Evolutionary conservation across 495 filamentous ascomycete species (phyloP).

Genomic region (Penicillium cataractarum): DNA sequence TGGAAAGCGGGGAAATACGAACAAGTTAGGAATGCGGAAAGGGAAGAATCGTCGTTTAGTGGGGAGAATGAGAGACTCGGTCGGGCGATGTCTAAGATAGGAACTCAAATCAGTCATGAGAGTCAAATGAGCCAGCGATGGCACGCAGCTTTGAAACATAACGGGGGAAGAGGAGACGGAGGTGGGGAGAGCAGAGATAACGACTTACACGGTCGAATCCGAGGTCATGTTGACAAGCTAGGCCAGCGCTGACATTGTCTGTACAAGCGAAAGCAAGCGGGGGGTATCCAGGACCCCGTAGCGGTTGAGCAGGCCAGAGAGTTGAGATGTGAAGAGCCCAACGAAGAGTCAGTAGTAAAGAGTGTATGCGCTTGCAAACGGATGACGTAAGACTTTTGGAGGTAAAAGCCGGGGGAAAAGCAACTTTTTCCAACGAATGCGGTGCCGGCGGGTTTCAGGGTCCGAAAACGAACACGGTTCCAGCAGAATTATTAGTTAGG

Average conservation of each 20-base stretch:
- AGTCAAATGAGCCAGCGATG: conserved; percentile 15
- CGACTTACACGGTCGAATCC: conserved; percentile 47
- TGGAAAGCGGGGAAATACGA: conserved; percentile 37
- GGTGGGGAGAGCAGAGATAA: conserved; percentile 19
- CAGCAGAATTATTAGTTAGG: neutral
- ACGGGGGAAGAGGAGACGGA: neutral
- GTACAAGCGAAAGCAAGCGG: conserved; percentile 14
- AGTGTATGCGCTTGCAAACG: conserved; percentile 27
- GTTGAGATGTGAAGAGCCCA: neutral
- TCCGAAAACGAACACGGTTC: conserved; percentile 29
- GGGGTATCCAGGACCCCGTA: conserved; percentile 17
- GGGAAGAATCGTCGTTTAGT: conserved; percentile 76
- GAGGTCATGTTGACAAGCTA: conserved; percentile 49
- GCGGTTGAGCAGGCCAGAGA: conserved; percentile 1
- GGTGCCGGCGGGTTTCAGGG: conserved; percentile 11
- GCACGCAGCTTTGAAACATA: conserved; percentile 7
- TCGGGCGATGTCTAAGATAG: conserved; percentile 55
- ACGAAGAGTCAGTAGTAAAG: neutral
- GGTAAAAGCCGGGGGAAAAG: conserved; percentile 35
- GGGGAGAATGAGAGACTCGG: conserved; percentile 61
- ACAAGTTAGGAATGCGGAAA: conserved; percentile 73
- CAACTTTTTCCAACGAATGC: conserved; percentile 24
- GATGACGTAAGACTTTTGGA: conserved; percentile 51
- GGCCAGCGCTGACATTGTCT: conserved; percentile 42
- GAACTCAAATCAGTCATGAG: conserved; percentile 5